phyloP scores from a whole-genome alignment of 78 protist species.

The Dictyostelium firmibasis region DNA sequence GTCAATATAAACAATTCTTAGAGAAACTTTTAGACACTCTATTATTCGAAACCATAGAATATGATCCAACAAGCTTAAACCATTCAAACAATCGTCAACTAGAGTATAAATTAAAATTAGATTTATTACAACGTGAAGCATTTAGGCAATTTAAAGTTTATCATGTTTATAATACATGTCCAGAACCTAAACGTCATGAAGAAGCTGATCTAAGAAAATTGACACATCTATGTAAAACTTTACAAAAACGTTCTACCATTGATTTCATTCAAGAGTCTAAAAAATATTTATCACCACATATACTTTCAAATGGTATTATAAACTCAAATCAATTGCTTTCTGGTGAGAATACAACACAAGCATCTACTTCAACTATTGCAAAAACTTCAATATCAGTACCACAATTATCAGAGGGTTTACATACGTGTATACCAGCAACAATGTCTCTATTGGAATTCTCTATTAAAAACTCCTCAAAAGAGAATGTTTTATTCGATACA shows the following conservation, averaged over 20 bases:
- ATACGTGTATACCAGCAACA: constrained; percentile 16
- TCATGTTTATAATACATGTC: constrained; percentile 8
- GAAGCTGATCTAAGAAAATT: constrained; percentile 4
- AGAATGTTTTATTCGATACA: background rate
- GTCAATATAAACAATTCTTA: background rate
- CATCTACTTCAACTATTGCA: background rate
- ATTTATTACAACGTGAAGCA: constrained; percentile 40
- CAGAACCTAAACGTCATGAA: constrained; percentile 26
- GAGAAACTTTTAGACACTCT: background rate
- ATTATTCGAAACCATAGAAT: background rate
- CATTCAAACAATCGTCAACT: background rate
- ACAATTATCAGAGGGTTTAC: constrained; percentile 31
- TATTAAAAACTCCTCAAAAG: background rate
- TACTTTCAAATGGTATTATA: constrained; percentile 31
- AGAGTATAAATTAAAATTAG: constrained; percentile 14
- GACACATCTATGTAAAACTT: background rate
- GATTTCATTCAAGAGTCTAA: constrained; percentile 44
- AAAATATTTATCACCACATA: background rate
- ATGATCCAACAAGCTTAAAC: background rate
- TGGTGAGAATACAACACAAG: background rate
- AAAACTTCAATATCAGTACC: background rate
- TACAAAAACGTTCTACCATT: background rate
- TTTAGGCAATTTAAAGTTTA: constrained; percentile 59
- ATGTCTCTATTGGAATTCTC: constrained; percentile 14
- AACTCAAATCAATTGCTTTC: background rate